A percentile compares a stretch with the other conserved stretches of the same genome.
Evolutionary conservation across 768 basidiomycete species (phyloP).

Genomic region (Coprinopsis sp.): DNA sequence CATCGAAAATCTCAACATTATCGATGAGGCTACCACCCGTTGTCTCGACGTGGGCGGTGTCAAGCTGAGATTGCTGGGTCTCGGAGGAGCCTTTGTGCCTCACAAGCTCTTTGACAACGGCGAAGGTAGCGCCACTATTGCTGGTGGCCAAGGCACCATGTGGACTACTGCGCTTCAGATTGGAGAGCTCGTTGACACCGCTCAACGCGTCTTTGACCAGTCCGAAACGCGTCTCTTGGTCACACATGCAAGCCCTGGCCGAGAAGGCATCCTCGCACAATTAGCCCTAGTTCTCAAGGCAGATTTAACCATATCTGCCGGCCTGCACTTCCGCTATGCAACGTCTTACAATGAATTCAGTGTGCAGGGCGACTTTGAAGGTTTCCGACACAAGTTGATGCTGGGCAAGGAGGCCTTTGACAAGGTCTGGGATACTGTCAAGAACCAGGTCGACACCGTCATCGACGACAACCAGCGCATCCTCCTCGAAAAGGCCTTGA

Average conservation of each 20-base stretch:
- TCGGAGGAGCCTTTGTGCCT: constrained; percentile 91
- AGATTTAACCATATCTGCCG: constrained; percentile 90
- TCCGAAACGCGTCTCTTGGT: constrained; percentile 92
- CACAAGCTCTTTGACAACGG: constrained; percentile 97
- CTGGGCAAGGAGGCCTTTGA: constrained; percentile 79
- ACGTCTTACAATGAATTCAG: constrained; percentile 96
- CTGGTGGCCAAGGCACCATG: constrained; percentile 97
- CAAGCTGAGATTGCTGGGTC: constrained; percentile 88
- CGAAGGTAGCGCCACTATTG: constrained; percentile 93
- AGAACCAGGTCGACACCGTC: constrained; percentile 83
- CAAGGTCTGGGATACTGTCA: constrained; percentile 94
- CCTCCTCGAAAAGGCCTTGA: constrained; percentile 83
- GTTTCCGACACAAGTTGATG: constrained; percentile 75
- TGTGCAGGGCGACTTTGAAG: constrained; percentile 84
- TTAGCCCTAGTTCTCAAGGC: constrained; percentile 88
- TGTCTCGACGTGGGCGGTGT: constrained; percentile 89
- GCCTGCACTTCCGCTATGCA: constrained; percentile 96
- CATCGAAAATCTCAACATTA: constrained; percentile 84
- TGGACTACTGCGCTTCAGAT: constrained; percentile 98
- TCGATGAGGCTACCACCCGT: constrained; percentile 95
- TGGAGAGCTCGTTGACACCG: constrained; percentile 96
- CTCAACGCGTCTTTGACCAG: constrained; percentile 88
- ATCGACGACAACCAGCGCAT: constrained; percentile 89
- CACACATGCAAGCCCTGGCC: constrained; percentile 87
- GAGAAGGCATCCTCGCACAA: constrained; percentile 90